phyloP scores from a whole-genome alignment of 2,329 filamentous ascomycete genomes.

The Alternaria sp. region DNA sequence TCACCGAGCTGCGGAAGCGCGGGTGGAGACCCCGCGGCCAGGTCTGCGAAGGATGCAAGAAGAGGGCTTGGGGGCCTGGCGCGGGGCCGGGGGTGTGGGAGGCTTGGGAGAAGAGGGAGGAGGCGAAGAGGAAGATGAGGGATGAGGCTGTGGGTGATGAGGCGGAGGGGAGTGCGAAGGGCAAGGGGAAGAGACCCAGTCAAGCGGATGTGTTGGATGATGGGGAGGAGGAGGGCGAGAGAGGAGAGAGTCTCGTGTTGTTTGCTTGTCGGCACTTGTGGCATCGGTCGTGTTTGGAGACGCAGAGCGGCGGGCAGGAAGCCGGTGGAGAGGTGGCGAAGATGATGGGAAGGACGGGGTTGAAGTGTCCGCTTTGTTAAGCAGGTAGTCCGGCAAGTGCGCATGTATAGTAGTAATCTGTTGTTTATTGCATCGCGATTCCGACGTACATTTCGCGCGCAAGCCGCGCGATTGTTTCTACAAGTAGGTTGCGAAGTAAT shows the following conservation, averaged over 20 bases:
- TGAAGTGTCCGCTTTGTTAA: constrained; percentile 39
- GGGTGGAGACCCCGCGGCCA: constrained; percentile 91
- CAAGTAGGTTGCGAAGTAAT: too few relatives aligned
- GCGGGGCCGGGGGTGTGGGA: constrained; percentile 78
- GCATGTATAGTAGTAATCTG: too few relatives aligned
- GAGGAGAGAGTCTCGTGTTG: constrained; percentile 33
- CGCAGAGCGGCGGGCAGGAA: background rate
- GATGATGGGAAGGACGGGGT: constrained; percentile 9
- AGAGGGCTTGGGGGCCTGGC: constrained; percentile 86
- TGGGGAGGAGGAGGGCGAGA: constrained; percentile 1
- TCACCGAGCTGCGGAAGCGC: constrained; percentile 75
- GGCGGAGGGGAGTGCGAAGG: constrained; percentile 52
- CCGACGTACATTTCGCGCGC: too few relatives aligned
- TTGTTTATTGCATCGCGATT: too few relatives aligned
- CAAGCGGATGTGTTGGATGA: constrained; percentile 12
- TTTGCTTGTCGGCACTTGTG: constrained; percentile 52
- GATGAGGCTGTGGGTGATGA: constrained; percentile 51
- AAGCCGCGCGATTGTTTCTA: too few relatives aligned
- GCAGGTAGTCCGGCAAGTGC: too few relatives aligned
- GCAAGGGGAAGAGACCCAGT: constrained; percentile 37
- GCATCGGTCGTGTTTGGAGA: constrained; percentile 46
- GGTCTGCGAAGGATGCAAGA: constrained; percentile 84
- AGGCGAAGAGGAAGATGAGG: constrained; percentile 52
- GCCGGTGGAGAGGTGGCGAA: background rate
- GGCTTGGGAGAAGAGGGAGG: constrained; percentile 72